Conservation (phyloP, 352 stramenopile species). For the Phytopythium sindhum region DNA sequence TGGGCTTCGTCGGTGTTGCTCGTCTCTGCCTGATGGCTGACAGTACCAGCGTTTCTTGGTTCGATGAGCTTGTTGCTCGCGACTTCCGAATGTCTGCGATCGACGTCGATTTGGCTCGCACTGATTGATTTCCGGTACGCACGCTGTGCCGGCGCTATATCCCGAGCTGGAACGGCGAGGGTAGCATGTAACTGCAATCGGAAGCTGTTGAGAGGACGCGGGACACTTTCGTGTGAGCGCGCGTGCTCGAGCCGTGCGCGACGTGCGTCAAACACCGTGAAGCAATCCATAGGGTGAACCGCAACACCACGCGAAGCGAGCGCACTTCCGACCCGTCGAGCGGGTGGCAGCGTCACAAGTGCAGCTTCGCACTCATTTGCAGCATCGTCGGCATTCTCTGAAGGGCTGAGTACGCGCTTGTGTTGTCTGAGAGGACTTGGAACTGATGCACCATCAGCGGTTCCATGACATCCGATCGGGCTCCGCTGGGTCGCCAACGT, state of each 20-base stretch:
- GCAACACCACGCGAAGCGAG: not conserved
- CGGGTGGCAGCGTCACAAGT: not conserved
- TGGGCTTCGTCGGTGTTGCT: not conserved
- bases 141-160: not conserved
- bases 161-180: not conserved
- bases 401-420: too few relatives aligned
- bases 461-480: too few relatives aligned
- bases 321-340: not conserved
- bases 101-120: not conserved
- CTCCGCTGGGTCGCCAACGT: too few relatives aligned
- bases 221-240: not conserved
- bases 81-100: not conserved
- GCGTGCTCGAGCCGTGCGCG: not conserved
- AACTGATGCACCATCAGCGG: too few relatives aligned
- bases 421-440: too few relatives aligned
- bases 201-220: not conserved
- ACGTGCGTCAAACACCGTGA: not conserved
- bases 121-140: not conserved
- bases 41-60: not conserved
- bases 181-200: not conserved
- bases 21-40: not conserved
- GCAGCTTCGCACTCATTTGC: not conserved
- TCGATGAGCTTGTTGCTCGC: not conserved
- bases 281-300: not conserved
- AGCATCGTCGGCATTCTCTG: not conserved